phyloP scores from a whole-genome alignment of 108 stramenopile species.

The Craspedostauros australis region DNA sequence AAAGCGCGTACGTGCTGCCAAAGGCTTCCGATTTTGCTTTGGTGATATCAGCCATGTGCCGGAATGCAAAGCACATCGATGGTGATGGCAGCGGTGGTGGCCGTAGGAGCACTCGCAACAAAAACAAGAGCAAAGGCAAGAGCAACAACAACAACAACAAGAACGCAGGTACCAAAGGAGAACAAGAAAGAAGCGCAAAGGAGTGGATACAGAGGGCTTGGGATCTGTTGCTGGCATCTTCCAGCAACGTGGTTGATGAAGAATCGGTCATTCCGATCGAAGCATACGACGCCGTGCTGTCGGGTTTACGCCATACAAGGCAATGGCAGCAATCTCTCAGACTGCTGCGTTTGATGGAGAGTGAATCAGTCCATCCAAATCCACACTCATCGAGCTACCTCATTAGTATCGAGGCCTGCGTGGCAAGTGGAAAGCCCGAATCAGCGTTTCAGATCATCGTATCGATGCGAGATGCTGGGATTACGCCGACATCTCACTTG shows the following conservation, averaged over 20 bases:
- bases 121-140: neutral
- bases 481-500: constrained; percentile 33
- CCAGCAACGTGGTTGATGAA: neutral
- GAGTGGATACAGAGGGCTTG: constrained; percentile 20
- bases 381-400: constrained; percentile 52
- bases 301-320: constrained; percentile 19
- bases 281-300: constrained; percentile 39
- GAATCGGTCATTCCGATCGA: constrained; percentile 14
- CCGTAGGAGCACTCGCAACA: too few species aligned
- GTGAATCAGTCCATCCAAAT: constrained; percentile 4
- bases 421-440: constrained; percentile 27
- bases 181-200: constrained; percentile 1
- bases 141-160: constrained; percentile 3
- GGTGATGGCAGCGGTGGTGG: too few species aligned
- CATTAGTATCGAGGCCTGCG: constrained; percentile 52
- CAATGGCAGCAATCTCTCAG: constrained; percentile 38
- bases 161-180: too few species aligned
- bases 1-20: constrained; percentile 15
- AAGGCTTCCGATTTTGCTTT: constrained; percentile 21
- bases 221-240: constrained; percentile 10
- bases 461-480: constrained; percentile 11
- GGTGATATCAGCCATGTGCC: constrained; percentile 27
- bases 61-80: neutral
- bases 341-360: constrained; percentile 35
- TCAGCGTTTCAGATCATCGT: constrained; percentile 22